These are phyloP conservation scores for Psilocybe mexicana DNA, from an alignment of 1,284 basidiomycete genomes.

Conservation along the genomic window DNA sequence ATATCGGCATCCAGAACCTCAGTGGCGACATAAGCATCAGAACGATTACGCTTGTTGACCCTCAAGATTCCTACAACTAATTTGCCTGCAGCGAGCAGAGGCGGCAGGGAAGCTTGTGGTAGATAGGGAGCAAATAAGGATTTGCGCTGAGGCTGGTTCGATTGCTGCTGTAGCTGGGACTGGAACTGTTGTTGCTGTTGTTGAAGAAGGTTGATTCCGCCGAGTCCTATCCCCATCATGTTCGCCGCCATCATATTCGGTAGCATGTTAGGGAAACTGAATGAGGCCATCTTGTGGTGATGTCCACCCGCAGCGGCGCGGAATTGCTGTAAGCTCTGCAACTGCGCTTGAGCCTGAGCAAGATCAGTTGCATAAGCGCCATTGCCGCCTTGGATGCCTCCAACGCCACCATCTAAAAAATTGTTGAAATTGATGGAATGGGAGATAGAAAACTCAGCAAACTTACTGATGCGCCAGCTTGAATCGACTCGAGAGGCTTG, in stretches of 20 bases:
- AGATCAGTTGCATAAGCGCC: constrained; percentile 74
- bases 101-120: constrained; percentile 95
- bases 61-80: constrained; percentile 96
- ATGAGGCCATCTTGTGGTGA: constrained; percentile 96
- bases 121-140: constrained; percentile 99
- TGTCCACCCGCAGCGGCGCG: constrained; percentile 93
- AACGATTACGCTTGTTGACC: constrained; percentile 98
- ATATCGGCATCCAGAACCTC: constrained; percentile 99
- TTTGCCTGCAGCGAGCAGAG: constrained; percentile 96
- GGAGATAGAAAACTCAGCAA: not conserved
- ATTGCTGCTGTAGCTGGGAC: constrained; percentile 88
- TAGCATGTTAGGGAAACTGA: constrained; percentile 96
- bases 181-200: constrained; percentile 90
- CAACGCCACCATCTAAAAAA: constrained; percentile 68
- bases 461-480: constrained; percentile 87
- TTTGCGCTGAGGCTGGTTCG: constrained; percentile 92
- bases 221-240: constrained; percentile 87
- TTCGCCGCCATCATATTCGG: constrained; percentile 95
- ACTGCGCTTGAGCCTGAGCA: constrained; percentile 93
- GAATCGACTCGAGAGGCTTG: constrained; percentile 78
- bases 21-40: constrained; percentile 99
- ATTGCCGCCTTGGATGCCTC: constrained; percentile 62
- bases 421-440: constrained; percentile 15
- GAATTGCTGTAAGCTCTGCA: constrained; percentile 96
- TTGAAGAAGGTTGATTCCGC: constrained; percentile 76